A percentile compares a stretch with the other conserved stretches of the same genome.
Conservation (phyloP, 169 alveolate genomes). For the Plasmodium gonderi region DNA sequence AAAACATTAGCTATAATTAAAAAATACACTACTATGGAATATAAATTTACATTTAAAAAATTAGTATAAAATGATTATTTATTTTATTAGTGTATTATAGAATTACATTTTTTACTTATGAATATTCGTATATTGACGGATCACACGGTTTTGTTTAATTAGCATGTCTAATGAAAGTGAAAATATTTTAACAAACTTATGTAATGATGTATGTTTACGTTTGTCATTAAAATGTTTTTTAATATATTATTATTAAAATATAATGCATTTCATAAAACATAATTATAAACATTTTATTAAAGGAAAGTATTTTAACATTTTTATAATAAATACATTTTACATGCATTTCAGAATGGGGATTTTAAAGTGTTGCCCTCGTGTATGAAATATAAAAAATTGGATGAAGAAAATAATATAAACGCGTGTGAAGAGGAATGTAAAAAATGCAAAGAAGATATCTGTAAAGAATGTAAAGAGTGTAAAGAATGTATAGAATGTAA, state of each 20-base stretch:
- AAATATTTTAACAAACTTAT: neutral
- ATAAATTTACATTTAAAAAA: neutral
- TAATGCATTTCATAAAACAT: neutral
- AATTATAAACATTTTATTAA: neutral
- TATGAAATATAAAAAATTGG: neutral
- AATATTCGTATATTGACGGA: neutral
- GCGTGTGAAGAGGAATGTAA: neutral
- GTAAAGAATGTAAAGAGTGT: too few species aligned
- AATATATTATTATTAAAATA: neutral
- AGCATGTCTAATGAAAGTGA: neutral
- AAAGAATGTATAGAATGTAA: too few species aligned
- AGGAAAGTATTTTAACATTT: neutral
- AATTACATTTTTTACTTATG: neutral
- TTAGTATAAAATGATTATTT: neutral
- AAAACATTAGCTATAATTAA: neutral
- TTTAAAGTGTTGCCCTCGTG: neutral
- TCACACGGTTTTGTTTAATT: neutral
- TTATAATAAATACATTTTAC: neutral
- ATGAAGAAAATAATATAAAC: neutral
- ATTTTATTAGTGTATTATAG: neutral
- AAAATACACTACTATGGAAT: neutral
- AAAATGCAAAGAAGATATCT: neutral
- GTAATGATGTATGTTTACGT: neutral
- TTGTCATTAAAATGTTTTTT: neutral
- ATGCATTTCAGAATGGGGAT: neutral